Percentiles rank a stretch among this genome's conserved stretches.
phyloP scores from a whole-genome alignment of 1,284 basidiomycete genomes.

The Ceratobasidium sp. region DNA sequence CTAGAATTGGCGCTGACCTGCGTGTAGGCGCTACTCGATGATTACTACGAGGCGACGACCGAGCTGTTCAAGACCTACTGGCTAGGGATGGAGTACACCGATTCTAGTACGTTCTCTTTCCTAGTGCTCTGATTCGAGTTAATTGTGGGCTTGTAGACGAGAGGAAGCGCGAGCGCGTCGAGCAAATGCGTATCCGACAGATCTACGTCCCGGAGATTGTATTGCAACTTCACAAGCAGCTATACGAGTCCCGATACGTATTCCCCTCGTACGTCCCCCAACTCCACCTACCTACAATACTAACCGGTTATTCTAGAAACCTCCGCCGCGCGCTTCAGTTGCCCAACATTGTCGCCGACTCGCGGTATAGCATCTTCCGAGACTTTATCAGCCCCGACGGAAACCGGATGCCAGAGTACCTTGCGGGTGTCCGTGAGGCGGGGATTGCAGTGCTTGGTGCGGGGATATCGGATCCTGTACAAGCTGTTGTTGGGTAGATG shows the following conservation, averaged over 20 bases:
- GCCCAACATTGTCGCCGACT: conserved; percentile 86
- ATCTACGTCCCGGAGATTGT: conserved; percentile 92
- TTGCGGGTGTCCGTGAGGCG: conserved; percentile 72
- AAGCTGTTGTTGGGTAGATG: not conserved
- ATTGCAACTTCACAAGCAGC: conserved; percentile 78
- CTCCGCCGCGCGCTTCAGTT: conserved; percentile 78
- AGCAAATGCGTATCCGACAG: conserved; percentile 82
- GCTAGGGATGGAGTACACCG: conserved; percentile 69
- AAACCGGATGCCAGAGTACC: conserved; percentile 67
- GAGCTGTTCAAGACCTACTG: conserved; percentile 55
- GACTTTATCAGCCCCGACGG: conserved; percentile 77
- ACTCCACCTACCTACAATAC: not conserved
- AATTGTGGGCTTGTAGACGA: too few relatives aligned
- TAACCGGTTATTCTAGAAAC: conserved; percentile 60
- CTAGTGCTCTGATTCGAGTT: conserved; percentile 20
- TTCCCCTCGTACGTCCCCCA: conserved; percentile 68
- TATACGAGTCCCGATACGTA: conserved; percentile 69
- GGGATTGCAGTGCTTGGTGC: conserved; percentile 70
- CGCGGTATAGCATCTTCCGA: conserved; percentile 84
- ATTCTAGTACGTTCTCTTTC: conserved; percentile 64
- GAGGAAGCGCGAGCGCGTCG: conserved; percentile 58
- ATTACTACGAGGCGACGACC: conserved; percentile 49
- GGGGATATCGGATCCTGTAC: conserved; percentile 49
- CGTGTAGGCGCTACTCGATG: conserved; percentile 47
- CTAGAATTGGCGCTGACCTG: not conserved